Percentiles rank a stretch among this genome's conserved stretches.
These are phyloP conservation scores for Russula compacta DNA, from an alignment of 768 basidiomycete species.

Conservation along the genomic window DNA sequence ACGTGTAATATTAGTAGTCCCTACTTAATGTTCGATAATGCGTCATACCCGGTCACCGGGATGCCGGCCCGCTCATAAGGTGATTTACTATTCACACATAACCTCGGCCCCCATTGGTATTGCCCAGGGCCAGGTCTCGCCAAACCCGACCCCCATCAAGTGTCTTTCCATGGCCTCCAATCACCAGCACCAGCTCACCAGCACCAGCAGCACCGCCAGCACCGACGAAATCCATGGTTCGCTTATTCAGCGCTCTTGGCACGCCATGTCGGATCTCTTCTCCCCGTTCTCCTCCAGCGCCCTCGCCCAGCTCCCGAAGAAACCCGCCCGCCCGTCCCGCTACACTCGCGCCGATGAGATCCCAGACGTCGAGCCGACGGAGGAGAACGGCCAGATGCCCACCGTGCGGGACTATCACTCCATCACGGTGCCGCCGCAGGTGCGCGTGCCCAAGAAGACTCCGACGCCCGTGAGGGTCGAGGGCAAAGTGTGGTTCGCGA, in stretches of 20 bases:
- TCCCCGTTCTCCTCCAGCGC: conserved; percentile 66
- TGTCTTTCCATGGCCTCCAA: neutral
- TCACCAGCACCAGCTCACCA: neutral
- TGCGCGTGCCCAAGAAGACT: conserved; percentile 76
- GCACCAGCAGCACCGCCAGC: conserved; percentile 10
- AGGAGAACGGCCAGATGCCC: conserved; percentile 45
- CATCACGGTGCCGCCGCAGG: conserved; percentile 55
- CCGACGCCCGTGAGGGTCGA: conserved; percentile 80
- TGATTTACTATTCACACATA: neutral
- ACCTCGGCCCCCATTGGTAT: neutral
- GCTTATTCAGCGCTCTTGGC: conserved; percentile 51
- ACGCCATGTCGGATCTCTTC: conserved; percentile 46
- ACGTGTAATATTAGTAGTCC: neutral
- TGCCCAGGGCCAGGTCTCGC: neutral
- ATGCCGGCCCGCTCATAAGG: neutral
- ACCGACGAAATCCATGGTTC: conserved; percentile 22
- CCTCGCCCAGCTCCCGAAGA: conserved; percentile 38
- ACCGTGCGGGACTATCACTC: conserved; percentile 67
- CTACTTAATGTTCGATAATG: neutral
- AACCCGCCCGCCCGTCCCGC: conserved; percentile 30
- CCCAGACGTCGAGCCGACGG: conserved; percentile 43
- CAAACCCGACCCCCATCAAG: neutral
- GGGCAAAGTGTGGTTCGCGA: conserved; percentile 96
- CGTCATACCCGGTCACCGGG: neutral
- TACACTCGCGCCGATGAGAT: conserved; percentile 70